Conservation (phyloP, 805 yeast genomes). For the Suhomyces faveliae region DNA sequence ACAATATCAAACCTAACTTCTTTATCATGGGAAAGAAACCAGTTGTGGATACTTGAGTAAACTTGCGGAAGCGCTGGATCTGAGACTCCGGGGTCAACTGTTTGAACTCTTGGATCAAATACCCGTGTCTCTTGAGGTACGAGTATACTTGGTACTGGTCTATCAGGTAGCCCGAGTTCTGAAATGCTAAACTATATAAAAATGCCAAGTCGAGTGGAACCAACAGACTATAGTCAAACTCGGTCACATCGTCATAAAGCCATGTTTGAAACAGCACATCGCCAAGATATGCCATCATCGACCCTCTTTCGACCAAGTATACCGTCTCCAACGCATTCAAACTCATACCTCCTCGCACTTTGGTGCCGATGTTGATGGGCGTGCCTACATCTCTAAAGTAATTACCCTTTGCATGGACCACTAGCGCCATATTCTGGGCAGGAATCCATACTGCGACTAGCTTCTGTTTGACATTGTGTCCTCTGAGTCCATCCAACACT, state of each 20-base stretch:
- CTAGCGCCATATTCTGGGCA: constrained; percentile 24
- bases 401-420: constrained; percentile 61
- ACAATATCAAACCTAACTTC: neutral
- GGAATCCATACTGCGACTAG: constrained; percentile 50
- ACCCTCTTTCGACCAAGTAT: constrained; percentile 80
- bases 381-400: constrained; percentile 75
- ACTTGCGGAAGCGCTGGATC: neutral
- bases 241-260: constrained; percentile 17
- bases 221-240: constrained; percentile 23
- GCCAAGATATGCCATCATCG: constrained; percentile 30
- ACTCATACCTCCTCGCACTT: constrained; percentile 35
- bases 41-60: neutral
- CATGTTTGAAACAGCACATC: constrained; percentile 20
- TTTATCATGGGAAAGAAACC: neutral
- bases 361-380: constrained; percentile 22
- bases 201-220: constrained; percentile 57
- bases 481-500: constrained; percentile 55
- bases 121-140: constrained; percentile 75
- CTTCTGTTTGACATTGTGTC: constrained; percentile 47
- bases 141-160: constrained; percentile 69
- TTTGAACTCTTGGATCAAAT: constrained; percentile 43
- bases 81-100: neutral
- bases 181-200: constrained; percentile 54
- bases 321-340: constrained; percentile 67
- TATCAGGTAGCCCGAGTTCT: constrained; percentile 33